phyloP scores from a whole-genome alignment of 306 rosid genomes.

The Luffa aegyptiaca region DNA sequence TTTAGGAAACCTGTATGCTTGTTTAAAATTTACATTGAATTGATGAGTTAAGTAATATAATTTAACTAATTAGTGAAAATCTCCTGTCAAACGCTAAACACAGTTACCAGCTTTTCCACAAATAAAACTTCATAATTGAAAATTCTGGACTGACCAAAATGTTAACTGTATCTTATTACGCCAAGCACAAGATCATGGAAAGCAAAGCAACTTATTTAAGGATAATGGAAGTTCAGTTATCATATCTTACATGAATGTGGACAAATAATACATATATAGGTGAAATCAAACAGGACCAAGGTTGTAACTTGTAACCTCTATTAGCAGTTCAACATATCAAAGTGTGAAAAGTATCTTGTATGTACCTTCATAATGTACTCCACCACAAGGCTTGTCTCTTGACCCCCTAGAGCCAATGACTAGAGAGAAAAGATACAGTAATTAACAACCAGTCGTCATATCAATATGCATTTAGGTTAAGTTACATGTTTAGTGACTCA shows the following conservation, averaged over 20 bases:
- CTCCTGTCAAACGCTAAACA: not conserved
- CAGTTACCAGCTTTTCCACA: not conserved
- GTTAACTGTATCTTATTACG: not conserved
- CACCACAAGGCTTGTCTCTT: slow-evolving; percentile 72
- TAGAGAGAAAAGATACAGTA: slow-evolving; percentile 21
- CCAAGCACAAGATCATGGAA: not conserved
- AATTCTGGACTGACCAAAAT: not conserved
- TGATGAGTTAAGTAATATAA: not conserved
- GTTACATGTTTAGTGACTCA: too few relatives aligned
- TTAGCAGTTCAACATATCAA: slow-evolving; percentile 1
- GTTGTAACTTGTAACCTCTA: not conserved
- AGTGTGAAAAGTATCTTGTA: slow-evolving; percentile 24
- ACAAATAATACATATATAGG: not conserved
- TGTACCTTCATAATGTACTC: slow-evolving; percentile 96
- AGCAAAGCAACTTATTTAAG: not conserved
- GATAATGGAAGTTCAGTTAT: not conserved
- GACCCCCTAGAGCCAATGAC: slow-evolving; percentile 92
- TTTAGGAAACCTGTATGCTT: not conserved
- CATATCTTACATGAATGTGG: not conserved
- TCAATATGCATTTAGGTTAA: too few relatives aligned
- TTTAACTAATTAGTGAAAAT: not conserved
- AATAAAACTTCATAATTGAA: not conserved
- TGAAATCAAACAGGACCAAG: not conserved
- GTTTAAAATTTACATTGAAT: not conserved
- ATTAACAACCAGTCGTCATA: slow-evolving; percentile 10